phyloP scores from a whole-genome alignment of 352 stramenopile genomes.

The Halophytophthora batemanensis region DNA sequence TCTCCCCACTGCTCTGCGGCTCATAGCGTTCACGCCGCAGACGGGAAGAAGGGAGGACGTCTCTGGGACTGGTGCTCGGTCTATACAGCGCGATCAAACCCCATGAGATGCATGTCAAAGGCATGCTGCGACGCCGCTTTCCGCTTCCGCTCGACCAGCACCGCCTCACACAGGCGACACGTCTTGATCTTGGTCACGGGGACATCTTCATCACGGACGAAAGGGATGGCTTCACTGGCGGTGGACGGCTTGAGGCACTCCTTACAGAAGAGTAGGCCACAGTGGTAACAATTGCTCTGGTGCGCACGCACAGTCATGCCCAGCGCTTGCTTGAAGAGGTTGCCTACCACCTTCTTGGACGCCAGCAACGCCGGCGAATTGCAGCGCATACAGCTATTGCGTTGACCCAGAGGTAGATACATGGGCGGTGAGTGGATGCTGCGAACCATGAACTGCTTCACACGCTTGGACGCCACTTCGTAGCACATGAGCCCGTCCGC shows the following conservation, averaged over 20 bases:
- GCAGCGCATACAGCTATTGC: slow-evolving; percentile 77
- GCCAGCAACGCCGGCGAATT: slow-evolving; percentile 40
- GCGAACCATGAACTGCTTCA: slow-evolving; percentile 69
- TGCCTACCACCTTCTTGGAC: slow-evolving; percentile 43
- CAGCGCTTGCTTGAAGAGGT: slow-evolving; percentile 57
- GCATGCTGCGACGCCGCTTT: slow-evolving; percentile 46
- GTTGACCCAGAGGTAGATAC: slow-evolving; percentile 48
- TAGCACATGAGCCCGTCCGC: slow-evolving; percentile 74
- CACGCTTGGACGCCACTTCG: slow-evolving; percentile 56
- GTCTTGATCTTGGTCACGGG: slow-evolving; percentile 49
- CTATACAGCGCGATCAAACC: slow-evolving; percentile 35
- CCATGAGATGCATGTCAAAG: slow-evolving; percentile 60
- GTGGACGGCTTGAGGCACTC: slow-evolving; percentile 55
- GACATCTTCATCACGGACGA: slow-evolving; percentile 55
- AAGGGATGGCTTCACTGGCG: slow-evolving; percentile 49
- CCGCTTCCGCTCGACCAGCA: slow-evolving; percentile 56
- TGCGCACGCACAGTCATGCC: slow-evolving; percentile 40
- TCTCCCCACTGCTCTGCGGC: too few species aligned
- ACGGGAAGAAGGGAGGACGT: slow-evolving; percentile 4
- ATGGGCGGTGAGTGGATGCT: slow-evolving; percentile 47
- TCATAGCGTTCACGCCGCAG: too few species aligned
- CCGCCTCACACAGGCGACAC: slow-evolving; percentile 56
- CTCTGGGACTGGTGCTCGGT: slow-evolving; percentile 6
- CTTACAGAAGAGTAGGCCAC: slow-evolving; percentile 68
- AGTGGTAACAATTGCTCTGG: slow-evolving; percentile 83